A percentile compares a stretch with the other conserved stretches of the same genome.
Evolutionary conservation across 208 protist genomes (phyloP).

Genomic region (Porcisia deanei): DNA sequence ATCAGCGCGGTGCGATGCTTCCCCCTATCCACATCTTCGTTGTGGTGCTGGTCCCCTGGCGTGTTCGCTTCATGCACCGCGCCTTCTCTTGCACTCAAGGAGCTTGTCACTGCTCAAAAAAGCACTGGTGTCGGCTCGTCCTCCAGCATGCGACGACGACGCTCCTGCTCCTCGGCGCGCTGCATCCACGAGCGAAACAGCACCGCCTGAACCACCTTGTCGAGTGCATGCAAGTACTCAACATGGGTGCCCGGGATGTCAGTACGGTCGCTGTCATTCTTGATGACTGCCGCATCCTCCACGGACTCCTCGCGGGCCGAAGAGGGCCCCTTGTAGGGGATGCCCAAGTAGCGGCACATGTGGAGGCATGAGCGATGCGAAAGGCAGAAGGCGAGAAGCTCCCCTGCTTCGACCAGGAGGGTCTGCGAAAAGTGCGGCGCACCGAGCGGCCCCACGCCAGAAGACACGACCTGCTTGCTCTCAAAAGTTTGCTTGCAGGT

Average conservation of each 20-base stretch:
- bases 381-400: constrained; percentile 68
- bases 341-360: constrained; percentile 69
- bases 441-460: constrained; percentile 34
- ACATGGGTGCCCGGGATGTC: constrained; percentile 32
- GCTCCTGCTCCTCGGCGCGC: constrained; percentile 61
- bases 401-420: constrained; percentile 53
- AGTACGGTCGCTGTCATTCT: constrained; percentile 15
- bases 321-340: constrained; percentile 42
- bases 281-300: constrained; percentile 16
- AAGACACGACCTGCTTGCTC: constrained; percentile 45
- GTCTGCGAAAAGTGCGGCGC: constrained; percentile 39
- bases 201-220: constrained; percentile 75
- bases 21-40: neutral
- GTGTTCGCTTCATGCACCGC: no score
- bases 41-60: neutral
- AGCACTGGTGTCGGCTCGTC: constrained; percentile 36
- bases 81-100: neutral
- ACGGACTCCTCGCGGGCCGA: constrained; percentile 20
- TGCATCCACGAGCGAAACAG: constrained; percentile 62
- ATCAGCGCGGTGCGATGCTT: neutral
- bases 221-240: constrained; percentile 63
- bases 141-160: constrained; percentile 63
- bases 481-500: constrained; percentile 57
- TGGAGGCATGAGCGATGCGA: constrained; percentile 44
- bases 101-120: constrained; percentile 16